These are phyloP conservation scores for Xanthoconium purpureum DNA, from an alignment of 768 basidiomycete genomes.

Conservation along the genomic window DNA sequence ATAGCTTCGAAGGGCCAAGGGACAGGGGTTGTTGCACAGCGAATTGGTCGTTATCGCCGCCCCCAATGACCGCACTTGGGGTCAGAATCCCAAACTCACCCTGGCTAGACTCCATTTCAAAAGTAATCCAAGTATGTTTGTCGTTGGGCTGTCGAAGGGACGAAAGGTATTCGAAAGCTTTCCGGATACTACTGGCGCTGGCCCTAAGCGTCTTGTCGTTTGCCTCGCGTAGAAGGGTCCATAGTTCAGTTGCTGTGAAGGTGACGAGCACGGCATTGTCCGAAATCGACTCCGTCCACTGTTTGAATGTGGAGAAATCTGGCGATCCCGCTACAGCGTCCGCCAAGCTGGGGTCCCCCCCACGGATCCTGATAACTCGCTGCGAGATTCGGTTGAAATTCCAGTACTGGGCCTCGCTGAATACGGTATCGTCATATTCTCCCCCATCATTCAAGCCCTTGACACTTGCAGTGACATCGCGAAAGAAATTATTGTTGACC, in stretches of 20 bases:
- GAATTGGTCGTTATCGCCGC: background rate
- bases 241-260: background rate
- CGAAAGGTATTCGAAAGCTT: conserved; percentile 1
- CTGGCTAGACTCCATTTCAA: background rate
- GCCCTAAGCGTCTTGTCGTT: background rate
- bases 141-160: background rate
- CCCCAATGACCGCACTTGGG: conserved; percentile 2
- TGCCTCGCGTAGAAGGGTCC: conserved; percentile 3
- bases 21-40: background rate
- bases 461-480: conserved; percentile 7
- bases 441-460: conserved; percentile 8
- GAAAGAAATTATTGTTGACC: conserved; percentile 1
- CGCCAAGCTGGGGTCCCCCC: background rate
- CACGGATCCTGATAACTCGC: conserved; percentile 4
- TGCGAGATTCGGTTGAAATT: conserved; percentile 3
- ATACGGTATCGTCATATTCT: background rate
- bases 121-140: conserved; percentile 3
- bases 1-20: conserved; percentile 4
- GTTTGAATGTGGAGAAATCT: background rate
- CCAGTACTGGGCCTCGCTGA: background rate
- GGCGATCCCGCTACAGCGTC: background rate
- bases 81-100: conserved; percentile 5
- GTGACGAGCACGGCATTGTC: background rate
- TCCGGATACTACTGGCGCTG: conserved; percentile 4
- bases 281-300: background rate